Evolutionary conservation across 768 basidiomycete genomes (phyloP).

Genomic region (Leucocoprinus leucothites): DNA sequence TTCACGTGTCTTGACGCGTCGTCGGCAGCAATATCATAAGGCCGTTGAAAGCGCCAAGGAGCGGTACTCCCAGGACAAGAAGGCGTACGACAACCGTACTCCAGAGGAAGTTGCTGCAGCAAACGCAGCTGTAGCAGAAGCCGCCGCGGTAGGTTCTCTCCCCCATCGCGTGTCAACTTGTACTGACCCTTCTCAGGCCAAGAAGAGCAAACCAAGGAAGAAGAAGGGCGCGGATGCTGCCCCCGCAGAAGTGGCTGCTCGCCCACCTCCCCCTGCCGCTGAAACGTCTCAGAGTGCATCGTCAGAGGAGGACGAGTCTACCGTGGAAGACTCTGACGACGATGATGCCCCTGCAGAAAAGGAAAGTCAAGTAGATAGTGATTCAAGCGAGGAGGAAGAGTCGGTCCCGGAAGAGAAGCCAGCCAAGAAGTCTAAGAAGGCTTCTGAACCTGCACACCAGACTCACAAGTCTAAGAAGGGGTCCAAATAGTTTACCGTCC

Average conservation of each 20-base stretch:
- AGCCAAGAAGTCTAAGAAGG: constrained; percentile 9
- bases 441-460: background rate
- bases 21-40: constrained; percentile 48
- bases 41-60: constrained; percentile 58
- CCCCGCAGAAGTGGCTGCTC: constrained; percentile 20
- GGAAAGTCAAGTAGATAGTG: constrained; percentile 21
- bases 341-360: constrained; percentile 31
- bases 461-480: constrained; percentile 8
- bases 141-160: constrained; percentile 28
- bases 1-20: constrained; percentile 6
- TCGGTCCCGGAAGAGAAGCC: constrained; percentile 23
- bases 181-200: constrained; percentile 22
- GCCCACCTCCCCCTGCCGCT: constrained; percentile 24
- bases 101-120: constrained; percentile 46
- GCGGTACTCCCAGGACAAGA: constrained; percentile 60
- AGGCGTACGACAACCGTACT: constrained; percentile 57
- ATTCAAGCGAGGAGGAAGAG: constrained; percentile 29
- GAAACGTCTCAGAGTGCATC: constrained; percentile 25
- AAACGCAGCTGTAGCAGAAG: constrained; percentile 41
- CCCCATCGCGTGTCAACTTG: constrained; percentile 3
- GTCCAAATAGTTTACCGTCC: background rate
- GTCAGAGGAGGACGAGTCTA: constrained; percentile 25
- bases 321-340: constrained; percentile 30
- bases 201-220: constrained; percentile 28
- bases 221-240: constrained; percentile 19